Evolutionary conservation across 2,329 filamentous ascomycete species (phyloP), one percentile per base, ranked within the genome.

Genomic region (Scedosporium dehoogii): DNA sequence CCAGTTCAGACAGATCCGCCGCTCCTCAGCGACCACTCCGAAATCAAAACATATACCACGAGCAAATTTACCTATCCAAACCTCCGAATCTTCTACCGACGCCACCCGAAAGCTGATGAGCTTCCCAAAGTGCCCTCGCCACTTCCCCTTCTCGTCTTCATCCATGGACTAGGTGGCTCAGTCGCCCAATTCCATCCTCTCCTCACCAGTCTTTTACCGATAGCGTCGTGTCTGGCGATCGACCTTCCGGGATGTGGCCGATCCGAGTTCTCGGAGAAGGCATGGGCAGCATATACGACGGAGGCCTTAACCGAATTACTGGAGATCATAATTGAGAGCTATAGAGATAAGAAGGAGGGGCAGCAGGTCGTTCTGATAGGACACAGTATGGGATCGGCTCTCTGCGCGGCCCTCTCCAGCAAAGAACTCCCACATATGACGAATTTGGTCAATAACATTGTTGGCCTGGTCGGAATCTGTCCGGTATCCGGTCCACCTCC

Each of bases 111-210:
- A 70, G 85, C 87, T n/a, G 84, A 87, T 64, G 90, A 94, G 72
- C 81, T 97, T 3, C 91, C 91, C 2, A 82, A 79, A 51, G 81
- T 86, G 65, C 90, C 91, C 1, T 81, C 83, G 0, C 87, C 90
- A 0, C 76, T 97, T 10, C 94, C 94, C 1, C 77, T 99, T 9
- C 77, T 97, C 3, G 92, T 97, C 53, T 96, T 96, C 71, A 81
- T 97, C 63, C 94, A 97, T 70, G 94, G 94, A 1, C 81, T 97
- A 9, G 94, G 93, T n/a, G 94, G 94, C 58, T 96, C 91, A 0
- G 83, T 92, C 25, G 88, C 91, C 10, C 94, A 97, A 70, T 97
- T 97, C 71, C 83, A 90, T 62, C 85, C 89, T 33, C 77, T 97
- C 4, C 76, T 97, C 16, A 88, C 85, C 21, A 94, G 90, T 72